phyloP scores from a whole-genome alignment of 2,329 filamentous ascomycete genomes.

The Penicillium olsonii region DNA sequence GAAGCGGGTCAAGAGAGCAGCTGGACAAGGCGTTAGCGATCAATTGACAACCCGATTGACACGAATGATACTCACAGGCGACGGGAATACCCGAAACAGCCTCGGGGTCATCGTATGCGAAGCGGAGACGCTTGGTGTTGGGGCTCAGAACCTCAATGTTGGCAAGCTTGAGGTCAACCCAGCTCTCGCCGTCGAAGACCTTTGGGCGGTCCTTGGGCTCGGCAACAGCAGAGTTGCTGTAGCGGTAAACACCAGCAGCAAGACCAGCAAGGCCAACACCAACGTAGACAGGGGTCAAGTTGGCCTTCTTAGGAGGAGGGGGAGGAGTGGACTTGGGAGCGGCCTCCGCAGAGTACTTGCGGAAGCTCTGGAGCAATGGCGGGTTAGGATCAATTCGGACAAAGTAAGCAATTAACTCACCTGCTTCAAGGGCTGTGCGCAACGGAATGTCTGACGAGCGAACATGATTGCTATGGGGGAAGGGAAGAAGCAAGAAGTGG shows the following conservation, averaged over 20 bases:
- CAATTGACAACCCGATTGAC: not conserved
- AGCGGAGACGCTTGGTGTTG: conserved; percentile 92
- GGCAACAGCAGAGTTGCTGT: conserved; percentile 34
- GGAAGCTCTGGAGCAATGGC: conserved; percentile 55
- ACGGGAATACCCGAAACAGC: conserved; percentile 79
- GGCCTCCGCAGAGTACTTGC: conserved; percentile 70
- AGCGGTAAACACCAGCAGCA: conserved; percentile 61
- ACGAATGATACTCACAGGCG: conserved; percentile 59
- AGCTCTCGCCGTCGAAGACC: conserved; percentile 82
- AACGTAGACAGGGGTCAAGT: conserved; percentile 60
- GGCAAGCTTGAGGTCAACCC: conserved; percentile 76
- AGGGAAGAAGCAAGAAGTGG: conserved; percentile 10
- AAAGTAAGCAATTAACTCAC: conserved; percentile 48
- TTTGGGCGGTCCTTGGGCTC: conserved; percentile 45
- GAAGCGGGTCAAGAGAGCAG: conserved; percentile 86
- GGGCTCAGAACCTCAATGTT: conserved; percentile 80
- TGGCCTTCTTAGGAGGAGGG: conserved; percentile 49
- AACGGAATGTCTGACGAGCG: conserved; percentile 64
- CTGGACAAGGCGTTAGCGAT: conserved; percentile 35
- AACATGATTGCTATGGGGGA: conserved; percentile 58
- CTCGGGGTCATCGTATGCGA: conserved; percentile 81
- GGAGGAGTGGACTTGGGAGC: conserved; percentile 8
- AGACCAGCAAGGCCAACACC: conserved; percentile 41
- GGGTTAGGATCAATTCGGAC: not conserved
- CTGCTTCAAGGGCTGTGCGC: conserved; percentile 65